phyloP scores from a whole-genome alignment of 108 stramenopile genomes.

The Epipyxis sp. region DNA sequence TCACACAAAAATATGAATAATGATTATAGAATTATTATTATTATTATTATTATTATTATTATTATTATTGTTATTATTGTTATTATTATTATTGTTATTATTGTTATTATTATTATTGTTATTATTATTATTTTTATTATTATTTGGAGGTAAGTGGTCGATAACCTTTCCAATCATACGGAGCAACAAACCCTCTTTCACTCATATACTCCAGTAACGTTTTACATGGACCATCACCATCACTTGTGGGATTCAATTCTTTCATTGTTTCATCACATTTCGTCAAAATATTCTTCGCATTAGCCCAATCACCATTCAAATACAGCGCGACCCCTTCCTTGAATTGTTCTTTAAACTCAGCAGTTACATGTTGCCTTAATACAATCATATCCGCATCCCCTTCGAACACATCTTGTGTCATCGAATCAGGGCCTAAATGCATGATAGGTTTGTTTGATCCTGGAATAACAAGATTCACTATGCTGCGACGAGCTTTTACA shows the following conservation, averaged over 20 bases:
- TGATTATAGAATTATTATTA: too few relatives aligned
- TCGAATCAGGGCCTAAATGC: constrained; percentile 45
- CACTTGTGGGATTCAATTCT: constrained; percentile 61
- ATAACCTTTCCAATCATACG: constrained; percentile 69
- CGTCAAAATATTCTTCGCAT: constrained; percentile 59
- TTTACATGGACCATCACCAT: constrained; percentile 76
- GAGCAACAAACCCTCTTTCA: constrained; percentile 55
- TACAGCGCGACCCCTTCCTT: constrained; percentile 66
- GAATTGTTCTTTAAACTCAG: constrained; percentile 65
- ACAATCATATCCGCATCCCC: constrained; percentile 71
- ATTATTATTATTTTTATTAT: background rate
- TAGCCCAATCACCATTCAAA: constrained; percentile 68
- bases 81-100: too few relatives aligned
- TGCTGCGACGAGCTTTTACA: background rate
- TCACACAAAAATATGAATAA: too few relatives aligned
- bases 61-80: too few relatives aligned
- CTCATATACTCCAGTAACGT: constrained; percentile 71
- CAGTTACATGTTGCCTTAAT: constrained; percentile 71
- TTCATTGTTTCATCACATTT: constrained; percentile 73
- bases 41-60: too few relatives aligned
- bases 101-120: too few relatives aligned
- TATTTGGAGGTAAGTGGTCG: constrained; percentile 60
- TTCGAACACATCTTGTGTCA: constrained; percentile 65
- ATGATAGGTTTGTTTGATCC: background rate
- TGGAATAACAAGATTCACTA: background rate